Evolutionary conservation across 352 stramenopile species (phyloP).

Genomic region (Pilasporangium apinafurcum): DNA sequence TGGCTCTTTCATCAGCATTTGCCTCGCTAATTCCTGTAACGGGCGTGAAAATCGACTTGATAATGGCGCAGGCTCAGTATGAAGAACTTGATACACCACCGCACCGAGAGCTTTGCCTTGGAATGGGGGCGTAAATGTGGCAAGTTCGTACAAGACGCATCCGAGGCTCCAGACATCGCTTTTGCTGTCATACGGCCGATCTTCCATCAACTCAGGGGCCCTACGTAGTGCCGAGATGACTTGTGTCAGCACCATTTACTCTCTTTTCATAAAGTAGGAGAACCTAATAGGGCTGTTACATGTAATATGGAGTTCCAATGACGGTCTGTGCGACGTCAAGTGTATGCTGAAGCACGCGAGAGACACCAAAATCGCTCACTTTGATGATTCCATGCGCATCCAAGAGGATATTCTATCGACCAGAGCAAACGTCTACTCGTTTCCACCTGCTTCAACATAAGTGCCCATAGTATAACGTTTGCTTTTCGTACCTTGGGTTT

Average conservation of each 20-base stretch:
- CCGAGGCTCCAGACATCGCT: conserved; percentile 83
- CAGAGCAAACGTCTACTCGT: neutral
- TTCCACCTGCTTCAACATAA: neutral
- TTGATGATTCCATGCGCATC: conserved; percentile 56
- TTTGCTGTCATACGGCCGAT: conserved; percentile 52
- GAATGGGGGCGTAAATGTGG: conserved; percentile 52
- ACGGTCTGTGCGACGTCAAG: conserved; percentile 44
- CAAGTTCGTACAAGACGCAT: conserved; percentile 79
- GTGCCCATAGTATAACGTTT: neutral
- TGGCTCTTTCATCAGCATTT: conserved; percentile 41
- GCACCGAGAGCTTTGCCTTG: conserved; percentile 41
- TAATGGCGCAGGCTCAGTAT: conserved; percentile 18
- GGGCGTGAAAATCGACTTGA: conserved; percentile 17
- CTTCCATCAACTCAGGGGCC: conserved; percentile 69
- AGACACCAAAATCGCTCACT: conserved; percentile 67
- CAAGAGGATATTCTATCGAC: conserved; percentile 42
- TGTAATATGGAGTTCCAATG: conserved; percentile 73
- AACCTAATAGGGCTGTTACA: conserved; percentile 20
- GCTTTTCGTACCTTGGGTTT: conserved; percentile 32
- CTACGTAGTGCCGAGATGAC: too few relatives aligned
- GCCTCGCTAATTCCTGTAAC: conserved; percentile 17
- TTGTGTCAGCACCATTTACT: too few relatives aligned
- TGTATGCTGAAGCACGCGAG: conserved; percentile 30
- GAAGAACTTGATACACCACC: conserved; percentile 51
- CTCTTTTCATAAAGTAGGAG: too few relatives aligned